phyloP scores from a whole-genome alignment of 2,329 filamentous ascomycete species.

The Penicillium decumbens region DNA sequence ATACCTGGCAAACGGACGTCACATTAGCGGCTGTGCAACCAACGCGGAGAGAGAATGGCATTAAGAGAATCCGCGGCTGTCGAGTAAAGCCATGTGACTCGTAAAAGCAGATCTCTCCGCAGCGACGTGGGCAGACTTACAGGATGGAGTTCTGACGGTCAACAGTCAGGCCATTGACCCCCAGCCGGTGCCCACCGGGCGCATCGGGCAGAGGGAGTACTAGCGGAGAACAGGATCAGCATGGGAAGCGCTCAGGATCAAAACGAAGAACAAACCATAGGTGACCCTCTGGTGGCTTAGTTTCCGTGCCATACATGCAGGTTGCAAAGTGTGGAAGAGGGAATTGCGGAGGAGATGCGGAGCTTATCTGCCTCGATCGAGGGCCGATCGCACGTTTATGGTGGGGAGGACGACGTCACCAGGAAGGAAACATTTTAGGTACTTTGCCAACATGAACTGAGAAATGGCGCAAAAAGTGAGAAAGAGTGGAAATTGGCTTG shows the following conservation, averaged over 20 bases:
- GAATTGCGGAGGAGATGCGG: slow-evolving; percentile 30
- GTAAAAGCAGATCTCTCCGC: not conserved
- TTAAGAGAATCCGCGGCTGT: not conserved
- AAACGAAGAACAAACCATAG: slow-evolving; percentile 54
- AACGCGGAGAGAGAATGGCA: slow-evolving; percentile 4
- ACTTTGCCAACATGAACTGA: not conserved
- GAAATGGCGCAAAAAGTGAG: not conserved
- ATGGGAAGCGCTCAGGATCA: not conserved
- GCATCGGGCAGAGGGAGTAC: slow-evolving; percentile 69
- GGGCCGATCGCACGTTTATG: slow-evolving; percentile 24
- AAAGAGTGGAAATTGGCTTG: slow-evolving; percentile 1
- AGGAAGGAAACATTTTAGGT: not conserved
- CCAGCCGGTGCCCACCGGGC: slow-evolving; percentile 80
- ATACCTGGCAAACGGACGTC: slow-evolving; percentile 57
- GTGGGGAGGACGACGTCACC: slow-evolving; percentile 24
- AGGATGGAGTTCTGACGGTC: slow-evolving; percentile 78
- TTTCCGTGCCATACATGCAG: slow-evolving; percentile 59
- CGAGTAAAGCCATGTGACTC: not conserved
- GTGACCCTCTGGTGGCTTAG: slow-evolving; percentile 63
- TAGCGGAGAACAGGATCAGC: slow-evolving; percentile 29
- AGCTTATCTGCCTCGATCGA: slow-evolving; percentile 27
- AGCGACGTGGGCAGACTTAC: slow-evolving; percentile 52
- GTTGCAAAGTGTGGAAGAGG: slow-evolving; percentile 15
- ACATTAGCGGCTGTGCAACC: slow-evolving; percentile 20
- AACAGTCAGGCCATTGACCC: slow-evolving; percentile 89